Conservation (phyloP, 169 alveolate species). For the Plasmodium vinckei region DNA sequence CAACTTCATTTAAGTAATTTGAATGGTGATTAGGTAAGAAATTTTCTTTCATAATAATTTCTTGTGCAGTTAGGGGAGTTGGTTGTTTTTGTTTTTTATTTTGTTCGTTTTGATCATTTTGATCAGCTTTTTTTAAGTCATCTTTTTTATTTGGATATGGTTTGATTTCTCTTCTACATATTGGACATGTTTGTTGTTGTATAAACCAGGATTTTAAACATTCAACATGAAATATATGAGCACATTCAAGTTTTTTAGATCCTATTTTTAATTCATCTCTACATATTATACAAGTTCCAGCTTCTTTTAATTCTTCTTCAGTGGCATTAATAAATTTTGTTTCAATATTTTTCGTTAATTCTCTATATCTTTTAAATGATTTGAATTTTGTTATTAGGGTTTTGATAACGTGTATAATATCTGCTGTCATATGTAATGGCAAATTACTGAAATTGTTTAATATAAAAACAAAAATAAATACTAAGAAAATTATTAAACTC, state of each 20-base stretch:
- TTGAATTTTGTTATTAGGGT: constrained; percentile 76
- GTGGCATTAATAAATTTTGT: constrained; percentile 87
- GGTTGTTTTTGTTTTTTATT: constrained; percentile 21
- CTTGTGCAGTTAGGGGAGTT: constrained; percentile 24
- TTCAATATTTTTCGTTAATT: constrained; percentile 65
- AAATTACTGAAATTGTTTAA: constrained; percentile 87
- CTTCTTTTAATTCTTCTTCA: constrained; percentile 86
- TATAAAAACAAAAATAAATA: constrained; percentile 82
- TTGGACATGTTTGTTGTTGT: constrained; percentile 89
- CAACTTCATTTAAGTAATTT: constrained; percentile 3
- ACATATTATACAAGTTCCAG: constrained; percentile 91
- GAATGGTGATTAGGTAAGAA: constrained; percentile 24
- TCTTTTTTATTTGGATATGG: constrained; percentile 12
- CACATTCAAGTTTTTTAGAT: constrained; percentile 87
- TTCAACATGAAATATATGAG: constrained; percentile 89
- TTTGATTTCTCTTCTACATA: constrained; percentile 83
- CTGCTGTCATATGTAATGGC: constrained; percentile 91
- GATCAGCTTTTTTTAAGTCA: neutral
- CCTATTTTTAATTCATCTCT: constrained; percentile 87
- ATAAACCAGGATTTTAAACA: constrained; percentile 89
- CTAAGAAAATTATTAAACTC: constrained; percentile 76
- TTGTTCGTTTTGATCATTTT: constrained; percentile 14
- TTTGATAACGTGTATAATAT: constrained; percentile 86
- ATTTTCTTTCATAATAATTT: constrained; percentile 41
- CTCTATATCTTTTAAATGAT: constrained; percentile 78